A percentile compares a stretch with the other conserved stretches of the same genome.
Conservation (phyloP, 2,329 filamentous ascomycete species). For the Colletotrichum trifolii region DNA sequence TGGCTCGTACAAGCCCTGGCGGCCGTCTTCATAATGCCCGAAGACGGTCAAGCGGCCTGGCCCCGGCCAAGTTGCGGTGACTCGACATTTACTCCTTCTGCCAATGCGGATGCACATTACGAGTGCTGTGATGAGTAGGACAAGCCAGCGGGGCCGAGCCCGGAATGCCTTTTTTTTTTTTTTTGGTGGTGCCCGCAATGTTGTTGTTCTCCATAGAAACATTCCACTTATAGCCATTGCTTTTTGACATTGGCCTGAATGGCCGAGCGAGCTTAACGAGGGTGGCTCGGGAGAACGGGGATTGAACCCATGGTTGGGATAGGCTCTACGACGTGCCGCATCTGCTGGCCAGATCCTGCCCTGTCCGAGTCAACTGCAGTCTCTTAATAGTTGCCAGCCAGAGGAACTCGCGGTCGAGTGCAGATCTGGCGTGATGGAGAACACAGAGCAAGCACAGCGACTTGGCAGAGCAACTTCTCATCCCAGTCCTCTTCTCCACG, state of each 20-base stretch:
- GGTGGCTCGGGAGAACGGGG: not conserved
- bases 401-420: too few relatives aligned
- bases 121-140: too few relatives aligned
- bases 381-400: too few relatives aligned
- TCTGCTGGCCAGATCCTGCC: too few relatives aligned
- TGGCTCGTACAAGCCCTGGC: too few relatives aligned
- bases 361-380: too few relatives aligned
- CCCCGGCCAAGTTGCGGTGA: slow-evolving; percentile 10
- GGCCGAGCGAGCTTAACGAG: not conserved
- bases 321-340: not conserved
- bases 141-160: not conserved
- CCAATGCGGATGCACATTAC: too few relatives aligned
- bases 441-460: too few relatives aligned
- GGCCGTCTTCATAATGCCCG: too few relatives aligned
- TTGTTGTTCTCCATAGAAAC: slow-evolving; percentile 1
- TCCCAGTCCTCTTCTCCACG: too few relatives aligned
- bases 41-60: slow-evolving; percentile 7
- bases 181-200: not conserved
- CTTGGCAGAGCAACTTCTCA: too few relatives aligned
- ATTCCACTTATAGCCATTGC: not conserved
- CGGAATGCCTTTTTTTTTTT: not conserved
- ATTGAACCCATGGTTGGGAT: not conserved
- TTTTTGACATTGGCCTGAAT: slow-evolving; percentile 1
- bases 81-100: not conserved
- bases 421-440: too few relatives aligned